A percentile compares a stretch with the other conserved stretches of the same genome.
phyloP scores from a whole-genome alignment of 129 eudicot species.

The Cynara cardunculus region DNA sequence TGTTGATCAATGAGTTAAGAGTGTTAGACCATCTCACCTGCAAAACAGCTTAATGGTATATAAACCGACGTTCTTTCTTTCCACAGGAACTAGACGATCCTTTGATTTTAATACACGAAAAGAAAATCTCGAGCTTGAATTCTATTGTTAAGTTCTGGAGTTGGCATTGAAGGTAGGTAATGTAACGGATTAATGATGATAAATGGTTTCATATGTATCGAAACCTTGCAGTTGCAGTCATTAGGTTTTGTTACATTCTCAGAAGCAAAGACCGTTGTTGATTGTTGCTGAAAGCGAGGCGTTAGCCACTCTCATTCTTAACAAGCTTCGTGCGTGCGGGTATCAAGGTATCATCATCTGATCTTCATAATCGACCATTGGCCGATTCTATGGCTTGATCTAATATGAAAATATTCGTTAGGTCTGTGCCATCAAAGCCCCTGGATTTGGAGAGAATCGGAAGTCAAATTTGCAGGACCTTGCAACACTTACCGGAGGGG shows the following conservation, averaged over 20 bases:
- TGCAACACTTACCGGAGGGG: conserved; percentile 45
- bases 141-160: conserved; percentile 60
- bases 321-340: conserved; percentile 62
- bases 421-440: conserved; percentile 54
- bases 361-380: no score
- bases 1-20: background rate
- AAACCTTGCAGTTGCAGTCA: no score
- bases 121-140: conserved; percentile 64
- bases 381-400: background rate
- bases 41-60: no score
- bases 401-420: background rate
- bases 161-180: conserved; percentile 63
- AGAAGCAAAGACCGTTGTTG: conserved; percentile 48
- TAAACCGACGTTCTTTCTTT: no score
- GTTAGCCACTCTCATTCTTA: conserved; percentile 45
- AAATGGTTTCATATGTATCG: background rate
- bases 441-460: conserved; percentile 53
- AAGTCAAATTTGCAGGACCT: conserved; percentile 47
- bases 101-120: conserved; percentile 62
- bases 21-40: background rate
- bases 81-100: conserved; percentile 61
- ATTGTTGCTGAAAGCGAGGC: conserved; percentile 59
- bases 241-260: background rate
- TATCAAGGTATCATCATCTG: conserved; percentile 31
- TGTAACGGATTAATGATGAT: background rate